Conservation (phyloP, 2,329 filamentous ascomycete species). For the Pseudopithomyces chartarum region DNA sequence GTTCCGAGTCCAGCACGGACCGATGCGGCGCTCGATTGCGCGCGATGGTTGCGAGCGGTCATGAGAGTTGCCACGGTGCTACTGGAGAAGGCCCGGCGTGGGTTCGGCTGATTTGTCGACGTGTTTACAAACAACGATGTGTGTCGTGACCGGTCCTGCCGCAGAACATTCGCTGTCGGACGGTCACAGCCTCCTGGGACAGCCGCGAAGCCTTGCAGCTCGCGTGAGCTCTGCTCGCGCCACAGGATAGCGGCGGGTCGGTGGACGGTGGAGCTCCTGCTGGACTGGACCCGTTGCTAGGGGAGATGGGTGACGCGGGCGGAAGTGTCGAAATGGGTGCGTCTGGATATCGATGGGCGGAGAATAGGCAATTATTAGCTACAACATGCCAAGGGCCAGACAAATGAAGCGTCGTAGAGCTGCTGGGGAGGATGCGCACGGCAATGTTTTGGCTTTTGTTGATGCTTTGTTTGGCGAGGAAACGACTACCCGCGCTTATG, state of each 20-base stretch:
- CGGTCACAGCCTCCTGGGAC: neutral
- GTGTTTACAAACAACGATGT: slow-evolving; percentile 10
- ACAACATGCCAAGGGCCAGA: neutral
- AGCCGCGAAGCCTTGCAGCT: neutral
- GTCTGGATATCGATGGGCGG: neutral
- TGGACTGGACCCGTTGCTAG: neutral
- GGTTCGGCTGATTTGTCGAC: neutral
- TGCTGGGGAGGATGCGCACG: slow-evolving; percentile 4
- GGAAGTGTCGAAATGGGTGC: neutral
- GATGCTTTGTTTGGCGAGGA: slow-evolving; percentile 9
- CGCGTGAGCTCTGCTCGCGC: neutral
- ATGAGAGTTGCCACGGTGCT: slow-evolving; percentile 30
- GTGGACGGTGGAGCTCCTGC: neutral
- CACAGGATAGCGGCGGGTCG: neutral
- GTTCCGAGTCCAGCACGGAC: slow-evolving; percentile 41
- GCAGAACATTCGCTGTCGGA: neutral
- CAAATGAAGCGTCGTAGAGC: slow-evolving; percentile 4
- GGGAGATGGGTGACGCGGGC: neutral
- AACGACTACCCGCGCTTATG: slow-evolving; percentile 1
- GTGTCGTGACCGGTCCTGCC: neutral
- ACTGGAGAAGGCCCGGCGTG: slow-evolving; percentile 6
- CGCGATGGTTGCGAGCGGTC: slow-evolving; percentile 47
- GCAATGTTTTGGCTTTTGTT: slow-evolving; percentile 10
- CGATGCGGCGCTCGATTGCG: slow-evolving; percentile 53
- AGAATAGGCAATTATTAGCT: neutral